Evolutionary conservation across 2,329 filamentous ascomycete species (phyloP).

Genomic region (Talaromyces sp.): DNA sequence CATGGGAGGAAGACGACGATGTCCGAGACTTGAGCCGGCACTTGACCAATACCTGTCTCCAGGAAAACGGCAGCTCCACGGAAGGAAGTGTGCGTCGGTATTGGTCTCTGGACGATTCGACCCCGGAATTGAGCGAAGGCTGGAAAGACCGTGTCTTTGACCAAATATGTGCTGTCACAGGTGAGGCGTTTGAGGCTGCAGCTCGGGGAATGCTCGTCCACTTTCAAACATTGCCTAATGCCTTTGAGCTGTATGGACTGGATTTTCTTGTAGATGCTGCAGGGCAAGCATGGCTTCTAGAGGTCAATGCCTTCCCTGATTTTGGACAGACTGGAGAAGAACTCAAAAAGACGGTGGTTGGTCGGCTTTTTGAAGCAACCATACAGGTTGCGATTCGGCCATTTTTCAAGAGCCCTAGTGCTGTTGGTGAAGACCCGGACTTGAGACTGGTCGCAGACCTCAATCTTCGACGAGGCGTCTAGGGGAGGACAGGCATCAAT

Average conservation of each 20-base stretch:
- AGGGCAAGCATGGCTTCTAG: slow-evolving; percentile 69
- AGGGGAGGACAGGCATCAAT: background rate
- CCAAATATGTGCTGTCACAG: slow-evolving; percentile 70
- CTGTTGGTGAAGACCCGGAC: slow-evolving; percentile 19
- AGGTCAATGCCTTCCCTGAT: slow-evolving; percentile 95
- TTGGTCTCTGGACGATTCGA: slow-evolving; percentile 57
- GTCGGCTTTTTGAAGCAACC: slow-evolving; percentile 70
- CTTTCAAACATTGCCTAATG: slow-evolving; percentile 83
- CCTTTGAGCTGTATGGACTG: slow-evolving; percentile 86
- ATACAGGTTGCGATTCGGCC: slow-evolving; percentile 60
- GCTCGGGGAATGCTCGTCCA: slow-evolving; percentile 78
- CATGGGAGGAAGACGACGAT: slow-evolving; percentile 42
- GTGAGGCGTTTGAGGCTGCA: slow-evolving; percentile 79
- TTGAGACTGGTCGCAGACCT: slow-evolving; percentile 38
- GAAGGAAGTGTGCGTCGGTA: slow-evolving; percentile 68
- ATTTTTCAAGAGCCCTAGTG: slow-evolving; percentile 54
- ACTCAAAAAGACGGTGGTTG: slow-evolving; percentile 62
- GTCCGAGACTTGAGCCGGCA: slow-evolving; percentile 63
- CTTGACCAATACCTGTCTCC: slow-evolving; percentile 93
- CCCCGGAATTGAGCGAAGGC: slow-evolving; percentile 23
- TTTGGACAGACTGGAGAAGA: slow-evolving; percentile 85
- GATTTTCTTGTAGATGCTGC: slow-evolving; percentile 76
- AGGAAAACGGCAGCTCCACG: slow-evolving; percentile 51
- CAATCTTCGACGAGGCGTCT: slow-evolving; percentile 31
- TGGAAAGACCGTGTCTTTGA: slow-evolving; percentile 61